Evolutionary conservation across 2,329 filamentous ascomycete genomes (phyloP).

Genomic region (Venturia aucupariae): DNA sequence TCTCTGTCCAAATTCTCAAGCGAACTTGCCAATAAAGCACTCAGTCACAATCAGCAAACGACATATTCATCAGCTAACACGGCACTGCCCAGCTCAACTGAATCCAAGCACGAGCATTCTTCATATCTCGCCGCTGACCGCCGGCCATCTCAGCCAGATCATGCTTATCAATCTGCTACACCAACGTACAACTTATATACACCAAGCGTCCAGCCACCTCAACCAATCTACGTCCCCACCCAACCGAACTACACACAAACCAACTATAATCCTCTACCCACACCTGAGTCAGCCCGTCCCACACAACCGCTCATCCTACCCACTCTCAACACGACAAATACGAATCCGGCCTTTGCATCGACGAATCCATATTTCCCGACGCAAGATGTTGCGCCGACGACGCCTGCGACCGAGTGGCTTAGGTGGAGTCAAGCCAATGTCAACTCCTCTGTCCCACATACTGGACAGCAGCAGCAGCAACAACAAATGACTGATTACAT

Average conservation of each 20-base stretch:
- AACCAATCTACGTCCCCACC: neutral
- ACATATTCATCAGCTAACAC: neutral
- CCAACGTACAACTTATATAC: neutral
- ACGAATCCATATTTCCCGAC: conserved; percentile 4
- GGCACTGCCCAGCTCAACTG: neutral
- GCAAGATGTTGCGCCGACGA: neutral
- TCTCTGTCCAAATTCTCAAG: conserved; percentile 29
- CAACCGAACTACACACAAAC: neutral
- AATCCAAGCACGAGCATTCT: neutral
- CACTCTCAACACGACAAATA: neutral
- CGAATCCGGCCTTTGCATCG: conserved; percentile 1
- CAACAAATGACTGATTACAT: conserved; percentile 5
- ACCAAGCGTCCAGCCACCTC: conserved; percentile 2
- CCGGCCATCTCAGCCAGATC: neutral
- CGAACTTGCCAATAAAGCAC: neutral
- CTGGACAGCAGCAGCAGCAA: neutral
- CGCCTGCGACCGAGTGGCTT: conserved; percentile 11
- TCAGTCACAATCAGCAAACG: neutral
- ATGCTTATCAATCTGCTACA: neutral
- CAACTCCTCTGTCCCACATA: neutral
- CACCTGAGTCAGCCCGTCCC: neutral
- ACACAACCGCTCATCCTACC: neutral
- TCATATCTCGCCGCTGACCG: neutral
- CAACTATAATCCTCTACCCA: neutral
- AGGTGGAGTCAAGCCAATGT: conserved; percentile 11